A percentile compares a stretch with the other conserved stretches of the same genome.
phyloP scores from a whole-genome alignment of 371 early-diverging fungal species.

The Mucor sp. region DNA sequence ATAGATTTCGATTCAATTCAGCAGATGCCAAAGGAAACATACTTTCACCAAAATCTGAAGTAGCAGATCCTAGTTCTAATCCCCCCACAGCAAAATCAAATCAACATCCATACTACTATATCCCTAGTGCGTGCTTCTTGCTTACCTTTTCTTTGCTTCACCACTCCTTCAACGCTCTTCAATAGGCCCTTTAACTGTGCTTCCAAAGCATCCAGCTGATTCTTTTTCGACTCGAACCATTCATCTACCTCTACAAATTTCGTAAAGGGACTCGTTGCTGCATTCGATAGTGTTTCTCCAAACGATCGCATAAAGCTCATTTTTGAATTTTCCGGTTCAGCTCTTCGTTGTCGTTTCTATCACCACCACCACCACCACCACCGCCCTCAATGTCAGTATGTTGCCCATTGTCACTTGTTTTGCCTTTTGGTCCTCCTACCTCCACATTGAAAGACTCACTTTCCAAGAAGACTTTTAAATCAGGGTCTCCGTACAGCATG shows the following conservation, averaged over 20 bases:
- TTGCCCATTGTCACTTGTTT: no score
- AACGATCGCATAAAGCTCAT: slow-evolving; percentile 48
- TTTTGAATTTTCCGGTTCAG: slow-evolving; percentile 48
- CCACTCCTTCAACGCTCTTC: slow-evolving; percentile 80
- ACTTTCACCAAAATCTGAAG: slow-evolving; percentile 86
- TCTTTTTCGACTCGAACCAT: slow-evolving; percentile 79
- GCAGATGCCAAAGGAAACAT: slow-evolving; percentile 74
- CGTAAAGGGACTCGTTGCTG: slow-evolving; percentile 47
- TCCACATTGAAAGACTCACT: slow-evolving; percentile 81
- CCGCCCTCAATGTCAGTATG: neutral
- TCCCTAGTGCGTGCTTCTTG: neutral
- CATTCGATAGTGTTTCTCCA: slow-evolving; percentile 50
- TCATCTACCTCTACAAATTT: slow-evolving; percentile 56
- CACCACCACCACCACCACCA: no score
- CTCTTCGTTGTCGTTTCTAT: slow-evolving; percentile 49
- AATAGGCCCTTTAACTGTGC: slow-evolving; percentile 80
- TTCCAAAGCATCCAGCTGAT: slow-evolving; percentile 83
- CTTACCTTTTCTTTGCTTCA: slow-evolving; percentile 78
- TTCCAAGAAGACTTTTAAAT: slow-evolving; percentile 86
- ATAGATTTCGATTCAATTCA: slow-evolving; percentile 70
- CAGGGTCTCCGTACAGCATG: slow-evolving; percentile 80
- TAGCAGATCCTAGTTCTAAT: slow-evolving; percentile 73
- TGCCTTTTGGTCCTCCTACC: no score
- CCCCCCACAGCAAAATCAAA: neutral
- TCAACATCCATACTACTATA: neutral